Base-by-base conservation (phyloP, 768 basidiomycete genomes). In the Psilocybe subaeruginosa region DNA sequence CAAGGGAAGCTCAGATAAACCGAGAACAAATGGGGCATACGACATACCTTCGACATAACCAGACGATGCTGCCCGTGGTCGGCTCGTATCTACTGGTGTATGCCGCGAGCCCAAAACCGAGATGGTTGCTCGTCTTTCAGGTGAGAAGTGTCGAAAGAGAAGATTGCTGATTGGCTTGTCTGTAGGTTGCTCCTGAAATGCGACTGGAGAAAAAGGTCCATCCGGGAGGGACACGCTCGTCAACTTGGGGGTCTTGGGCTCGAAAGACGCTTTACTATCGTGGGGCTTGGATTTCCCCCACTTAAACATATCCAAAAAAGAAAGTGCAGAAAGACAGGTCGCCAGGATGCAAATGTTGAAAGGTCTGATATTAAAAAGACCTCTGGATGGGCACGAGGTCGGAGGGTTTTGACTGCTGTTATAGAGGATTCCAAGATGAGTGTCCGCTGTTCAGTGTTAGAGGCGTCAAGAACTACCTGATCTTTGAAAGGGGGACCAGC, bases 181-280 rank as follows among this genome's bases (percentile, higher is more conserved):
- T 49, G 47, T 8, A 30, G 66, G 46, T 33, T 35, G 11, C 23
- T 60, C 61, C 31, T 67, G 65, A 50, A 66, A 59, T 27, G 64
- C 33, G 56, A 68, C 62, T 12, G 71, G 66, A 27, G 67, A 59
- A 43, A 61, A 64, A 41, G 63, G 63, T n/a, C 70, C 70, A n/a
- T 69, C 71, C 39, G 72, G 74, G 49, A 76, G 71, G 48, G 71
- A 64, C 35, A 74, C 61, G 58, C 69, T 73, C 33, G 55, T 49
- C 51, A 76, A 57, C 62, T 70, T 72, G 6, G 77, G 76, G 2
- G 76, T 76, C 62, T 74, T 72, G 23, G 77, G 76, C 43, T 72
- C 69, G 50, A 66, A n/a, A 12, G 56, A 35, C 30, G 61, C 62
- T 65, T 63, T 68, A 48, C 54, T 68, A 48, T 55, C 61, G 63